A percentile compares a stretch with the other conserved stretches of the same genome.
These are phyloP conservation scores for Artemisia tridentata DNA, from an alignment of 129 eudicot species.

Conservation along the genomic window DNA sequence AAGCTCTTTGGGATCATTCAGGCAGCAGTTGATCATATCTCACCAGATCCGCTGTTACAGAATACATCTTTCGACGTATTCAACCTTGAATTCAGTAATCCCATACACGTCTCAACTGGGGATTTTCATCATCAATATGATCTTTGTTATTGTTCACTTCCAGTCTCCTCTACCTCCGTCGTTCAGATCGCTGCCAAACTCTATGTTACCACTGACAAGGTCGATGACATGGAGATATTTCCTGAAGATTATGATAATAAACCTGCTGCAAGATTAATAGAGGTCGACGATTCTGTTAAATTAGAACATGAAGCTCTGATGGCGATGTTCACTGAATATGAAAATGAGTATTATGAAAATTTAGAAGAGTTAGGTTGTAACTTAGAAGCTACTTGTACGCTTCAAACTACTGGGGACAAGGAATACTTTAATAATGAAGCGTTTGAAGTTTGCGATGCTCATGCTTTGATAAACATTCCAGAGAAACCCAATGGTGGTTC, in stretches of 20 bases:
- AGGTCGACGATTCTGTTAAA: not conserved
- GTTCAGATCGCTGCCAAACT: not conserved
- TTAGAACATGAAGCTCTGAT: not conserved
- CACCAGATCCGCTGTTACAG: constrained; percentile 4
- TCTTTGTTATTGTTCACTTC: not conserved
- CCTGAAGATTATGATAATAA: not conserved
- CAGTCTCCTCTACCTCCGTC: not conserved
- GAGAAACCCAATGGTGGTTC: not conserved
- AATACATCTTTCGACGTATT: not conserved
- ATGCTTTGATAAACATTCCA: not conserved
- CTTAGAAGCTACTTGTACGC: too few relatives aligned
- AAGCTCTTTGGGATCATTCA: not conserved
- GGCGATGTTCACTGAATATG: not conserved
- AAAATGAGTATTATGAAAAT: too few relatives aligned
- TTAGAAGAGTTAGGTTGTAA: too few relatives aligned
- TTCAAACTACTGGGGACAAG: not conserved
- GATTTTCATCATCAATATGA: not conserved
- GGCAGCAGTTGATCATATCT: not conserved
- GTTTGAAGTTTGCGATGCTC: not conserved
- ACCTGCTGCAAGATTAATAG: not conserved
- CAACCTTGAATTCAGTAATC: not conserved
- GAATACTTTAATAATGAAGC: not conserved
- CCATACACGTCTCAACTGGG: not conserved
- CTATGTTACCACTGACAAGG: not conserved
- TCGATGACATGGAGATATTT: not conserved